These are phyloP conservation scores for Pisolithus microcarpus DNA, from an alignment of 768 basidiomycete genomes.

Conservation along the genomic window DNA sequence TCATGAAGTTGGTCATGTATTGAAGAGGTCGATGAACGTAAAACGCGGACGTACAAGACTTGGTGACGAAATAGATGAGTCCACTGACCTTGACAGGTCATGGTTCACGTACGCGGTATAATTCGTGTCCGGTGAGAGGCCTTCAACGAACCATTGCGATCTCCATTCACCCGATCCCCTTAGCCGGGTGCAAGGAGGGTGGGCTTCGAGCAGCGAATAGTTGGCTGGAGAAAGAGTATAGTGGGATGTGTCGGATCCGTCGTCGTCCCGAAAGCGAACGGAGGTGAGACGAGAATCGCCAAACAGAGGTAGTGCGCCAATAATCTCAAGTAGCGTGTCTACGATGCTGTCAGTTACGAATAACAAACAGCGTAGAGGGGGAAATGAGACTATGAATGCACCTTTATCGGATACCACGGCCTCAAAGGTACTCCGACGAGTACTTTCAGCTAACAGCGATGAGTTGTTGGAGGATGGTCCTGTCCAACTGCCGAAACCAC, in stretches of 20 bases:
- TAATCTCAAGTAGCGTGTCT: too few species aligned
- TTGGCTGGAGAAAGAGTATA: constrained; percentile 55
- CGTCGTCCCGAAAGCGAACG: constrained; percentile 31
- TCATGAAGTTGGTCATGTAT: constrained; percentile 68
- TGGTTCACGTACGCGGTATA: constrained; percentile 69
- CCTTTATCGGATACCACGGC: too few species aligned
- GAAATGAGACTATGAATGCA: too few species aligned
- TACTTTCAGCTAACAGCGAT: too few species aligned
- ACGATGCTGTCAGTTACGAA: too few species aligned
- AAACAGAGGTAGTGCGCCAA: too few species aligned
- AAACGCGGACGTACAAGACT: constrained; percentile 47
- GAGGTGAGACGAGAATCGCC: not conserved
- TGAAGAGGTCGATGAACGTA: constrained; percentile 37
- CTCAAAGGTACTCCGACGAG: too few species aligned
- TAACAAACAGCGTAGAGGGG: too few species aligned
- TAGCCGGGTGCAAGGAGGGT: too few species aligned
- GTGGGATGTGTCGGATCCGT: constrained; percentile 52
- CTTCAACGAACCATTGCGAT: constrained; percentile 58
- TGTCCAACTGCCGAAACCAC: constrained; percentile 30
- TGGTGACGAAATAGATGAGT: constrained; percentile 68
- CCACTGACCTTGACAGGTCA: constrained; percentile 51
- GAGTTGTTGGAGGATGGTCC: too few species aligned
- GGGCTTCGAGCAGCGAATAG: constrained; percentile 37
- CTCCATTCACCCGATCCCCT: constrained; percentile 44
- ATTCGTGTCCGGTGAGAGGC: constrained; percentile 60